phyloP scores from a whole-genome alignment of 23 red algal species.

The Gracilaria domingensis region DNA sequence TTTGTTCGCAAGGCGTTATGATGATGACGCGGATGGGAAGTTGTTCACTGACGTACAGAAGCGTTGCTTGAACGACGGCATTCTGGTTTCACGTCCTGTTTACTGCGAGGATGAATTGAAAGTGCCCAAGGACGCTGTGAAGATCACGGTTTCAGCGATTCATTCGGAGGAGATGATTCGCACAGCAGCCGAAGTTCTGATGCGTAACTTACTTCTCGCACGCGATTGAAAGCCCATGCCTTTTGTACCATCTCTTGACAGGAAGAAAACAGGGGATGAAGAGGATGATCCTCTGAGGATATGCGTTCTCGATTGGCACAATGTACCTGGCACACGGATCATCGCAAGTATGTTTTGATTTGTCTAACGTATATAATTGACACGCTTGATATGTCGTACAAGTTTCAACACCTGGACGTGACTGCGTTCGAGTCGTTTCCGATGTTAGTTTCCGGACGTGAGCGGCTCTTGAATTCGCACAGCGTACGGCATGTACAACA shows the following conservation, averaged over 20 bases:
- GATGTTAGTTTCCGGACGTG: no score
- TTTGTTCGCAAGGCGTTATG: slow-evolving; percentile 61
- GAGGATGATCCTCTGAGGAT: no score
- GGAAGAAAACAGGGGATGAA: no score
- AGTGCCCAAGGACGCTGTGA: slow-evolving; percentile 57
- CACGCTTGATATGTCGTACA: no score
- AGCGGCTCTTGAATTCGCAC: neutral
- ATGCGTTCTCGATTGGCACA: no score
- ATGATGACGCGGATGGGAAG: slow-evolving; percentile 11
- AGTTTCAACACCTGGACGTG: no score
- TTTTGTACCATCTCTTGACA: neutral
- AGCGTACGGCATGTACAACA: neutral
- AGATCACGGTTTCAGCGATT: slow-evolving; percentile 64
- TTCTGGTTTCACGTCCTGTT: slow-evolving; percentile 74
- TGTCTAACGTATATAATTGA: no score
- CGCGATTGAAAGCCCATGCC: neutral
- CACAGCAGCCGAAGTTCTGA: slow-evolving; percentile 64
- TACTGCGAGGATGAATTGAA: slow-evolving; percentile 56
- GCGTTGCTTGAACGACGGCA: slow-evolving; percentile 54
- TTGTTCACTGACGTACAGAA: slow-evolving; percentile 49
- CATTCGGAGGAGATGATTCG: slow-evolving; percentile 53
- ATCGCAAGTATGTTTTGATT: no score
- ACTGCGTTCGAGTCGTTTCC: no score
- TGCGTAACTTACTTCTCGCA: neutral
- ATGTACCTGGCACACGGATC: no score